These are phyloP conservation scores for Penicillium sp. DNA, from an alignment of 2,329 filamentous ascomycete genomes.

Conservation along the genomic window DNA sequence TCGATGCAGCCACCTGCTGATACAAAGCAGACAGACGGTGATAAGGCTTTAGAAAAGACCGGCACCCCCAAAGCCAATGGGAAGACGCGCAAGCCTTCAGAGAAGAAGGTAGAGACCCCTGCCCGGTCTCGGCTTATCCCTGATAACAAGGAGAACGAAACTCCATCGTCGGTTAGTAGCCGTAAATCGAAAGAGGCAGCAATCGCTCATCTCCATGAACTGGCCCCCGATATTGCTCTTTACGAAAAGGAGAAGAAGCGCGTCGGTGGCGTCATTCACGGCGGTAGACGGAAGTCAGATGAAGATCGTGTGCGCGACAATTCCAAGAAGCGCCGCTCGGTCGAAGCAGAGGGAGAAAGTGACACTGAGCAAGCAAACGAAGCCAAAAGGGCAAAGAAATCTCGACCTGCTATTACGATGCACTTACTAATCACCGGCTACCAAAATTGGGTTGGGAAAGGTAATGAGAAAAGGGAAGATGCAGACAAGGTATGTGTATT, in stretches of 20 bases:
- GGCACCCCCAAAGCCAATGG: conserved; percentile 29
- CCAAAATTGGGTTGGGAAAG: conserved; percentile 69
- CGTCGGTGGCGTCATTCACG: conserved; percentile 63
- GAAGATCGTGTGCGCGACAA: conserved; percentile 36
- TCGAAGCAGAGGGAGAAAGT: conserved; percentile 50
- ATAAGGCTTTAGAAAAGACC: conserved; percentile 14
- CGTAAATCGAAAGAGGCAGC: conserved; percentile 88
- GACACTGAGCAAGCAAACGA: conserved; percentile 58
- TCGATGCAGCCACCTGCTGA: conserved; percentile 24
- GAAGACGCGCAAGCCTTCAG: conserved; percentile 30
- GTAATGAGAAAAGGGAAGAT: conserved; percentile 68
- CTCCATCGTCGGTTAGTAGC: conserved; percentile 71
- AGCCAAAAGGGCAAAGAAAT: conserved; percentile 62
- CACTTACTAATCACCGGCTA: conserved; percentile 82
- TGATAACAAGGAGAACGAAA: conserved; percentile 79
- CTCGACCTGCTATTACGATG: conserved; percentile 65
- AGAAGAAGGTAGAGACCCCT: conserved; percentile 53
- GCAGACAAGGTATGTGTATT: conserved; percentile 67
- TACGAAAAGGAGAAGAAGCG: conserved; percentile 95
- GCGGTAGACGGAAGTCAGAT: conserved; percentile 50
- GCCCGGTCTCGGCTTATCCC: conserved; percentile 51
- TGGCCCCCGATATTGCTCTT: conserved; percentile 80
- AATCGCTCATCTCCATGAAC: conserved; percentile 69
- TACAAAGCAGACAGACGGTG: conserved; percentile 20
- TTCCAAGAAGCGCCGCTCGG: conserved; percentile 45